Evolutionary conservation across 768 basidiomycete genomes (phyloP).

Genomic region (Infundibulicybe gibba): DNA sequence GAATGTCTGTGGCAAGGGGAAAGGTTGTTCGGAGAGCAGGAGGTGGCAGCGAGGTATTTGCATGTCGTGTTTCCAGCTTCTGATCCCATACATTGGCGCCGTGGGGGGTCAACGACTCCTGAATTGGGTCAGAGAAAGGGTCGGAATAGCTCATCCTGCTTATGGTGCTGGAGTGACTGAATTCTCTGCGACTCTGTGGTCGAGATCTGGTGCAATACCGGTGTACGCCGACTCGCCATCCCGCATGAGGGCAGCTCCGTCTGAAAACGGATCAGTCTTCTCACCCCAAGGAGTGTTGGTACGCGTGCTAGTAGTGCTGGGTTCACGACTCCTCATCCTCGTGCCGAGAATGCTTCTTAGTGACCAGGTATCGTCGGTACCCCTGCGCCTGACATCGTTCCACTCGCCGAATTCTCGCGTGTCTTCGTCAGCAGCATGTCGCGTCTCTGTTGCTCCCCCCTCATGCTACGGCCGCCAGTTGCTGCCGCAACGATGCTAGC

Average conservation of each 20-base stretch:
- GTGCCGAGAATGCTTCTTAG: slow-evolving; percentile 41
- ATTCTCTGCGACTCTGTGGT: slow-evolving; percentile 25
- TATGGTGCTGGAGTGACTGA: slow-evolving; percentile 31
- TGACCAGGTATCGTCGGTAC: slow-evolving; percentile 54
- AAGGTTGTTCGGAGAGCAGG: slow-evolving; percentile 12
- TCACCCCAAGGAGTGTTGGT: slow-evolving; percentile 33
- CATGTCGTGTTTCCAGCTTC: background rate
- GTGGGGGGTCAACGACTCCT: slow-evolving; percentile 19
- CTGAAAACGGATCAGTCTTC: slow-evolving; percentile 49
- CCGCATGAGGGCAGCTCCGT: slow-evolving; percentile 33
- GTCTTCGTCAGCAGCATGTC: slow-evolving; percentile 81
- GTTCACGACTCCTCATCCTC: slow-evolving; percentile 33
- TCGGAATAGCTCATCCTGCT: slow-evolving; percentile 36
- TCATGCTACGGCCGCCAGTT: slow-evolving; percentile 15
- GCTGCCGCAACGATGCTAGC: slow-evolving; percentile 30
- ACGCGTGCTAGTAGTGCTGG: slow-evolving; percentile 27
- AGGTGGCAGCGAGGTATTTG: slow-evolving; percentile 8
- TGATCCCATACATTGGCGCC: slow-evolving; percentile 14
- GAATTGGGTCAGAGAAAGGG: slow-evolving; percentile 41
- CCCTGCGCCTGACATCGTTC: slow-evolving; percentile 30
- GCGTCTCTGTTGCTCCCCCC: slow-evolving; percentile 34
- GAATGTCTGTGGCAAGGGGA: slow-evolving; percentile 23
- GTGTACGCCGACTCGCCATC: slow-evolving; percentile 28
- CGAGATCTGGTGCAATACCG: slow-evolving; percentile 12
- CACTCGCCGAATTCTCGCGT: slow-evolving; percentile 45